These are phyloP conservation scores for Entonaema liquescens DNA, from an alignment of 495 filamentous ascomycete genomes.

Conservation along the genomic window DNA sequence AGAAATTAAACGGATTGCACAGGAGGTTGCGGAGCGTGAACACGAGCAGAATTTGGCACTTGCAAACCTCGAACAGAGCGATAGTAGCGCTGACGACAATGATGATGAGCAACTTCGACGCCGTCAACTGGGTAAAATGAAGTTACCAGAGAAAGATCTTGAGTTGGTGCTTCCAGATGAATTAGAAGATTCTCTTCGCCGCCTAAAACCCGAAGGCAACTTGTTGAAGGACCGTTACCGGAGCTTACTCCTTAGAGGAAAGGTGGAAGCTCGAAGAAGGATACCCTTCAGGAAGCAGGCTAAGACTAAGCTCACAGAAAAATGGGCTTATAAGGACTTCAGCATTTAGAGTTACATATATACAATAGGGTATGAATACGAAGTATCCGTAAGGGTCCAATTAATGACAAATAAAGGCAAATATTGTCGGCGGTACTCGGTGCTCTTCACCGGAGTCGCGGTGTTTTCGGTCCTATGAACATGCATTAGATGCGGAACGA, in stretches of 20 bases:
- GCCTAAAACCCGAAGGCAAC: conserved; percentile 94
- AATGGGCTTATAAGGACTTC: conserved; percentile 98
- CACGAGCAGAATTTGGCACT: conserved; percentile 55
- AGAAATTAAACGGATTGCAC: conserved; percentile 70
- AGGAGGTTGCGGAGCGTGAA: conserved; percentile 64
- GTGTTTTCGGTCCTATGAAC: conserved; percentile 18
- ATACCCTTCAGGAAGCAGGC: conserved; percentile 80
- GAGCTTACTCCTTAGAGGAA: conserved; percentile 85
- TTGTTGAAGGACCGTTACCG: conserved; percentile 90
- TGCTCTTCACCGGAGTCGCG: not conserved
- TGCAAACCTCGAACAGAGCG: conserved; percentile 52
- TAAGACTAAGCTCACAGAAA: conserved; percentile 83
- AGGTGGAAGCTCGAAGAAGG: conserved; percentile 81
- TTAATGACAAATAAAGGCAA: not conserved
- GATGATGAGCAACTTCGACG: conserved; percentile 74
- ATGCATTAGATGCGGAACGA: not conserved
- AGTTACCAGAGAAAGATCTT: conserved; percentile 77
- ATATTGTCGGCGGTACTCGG: not conserved
- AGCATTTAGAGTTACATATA: conserved; percentile 42
- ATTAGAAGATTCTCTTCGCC: conserved; percentile 85
- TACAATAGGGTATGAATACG: not conserved
- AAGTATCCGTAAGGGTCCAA: not conserved
- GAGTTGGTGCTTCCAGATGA: conserved; percentile 94
- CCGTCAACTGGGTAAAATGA: conserved; percentile 78
- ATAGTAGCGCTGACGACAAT: conserved; percentile 52